Conservation (phyloP, 2,329 filamentous ascomycete species). For the Diaporthe sp. region DNA sequence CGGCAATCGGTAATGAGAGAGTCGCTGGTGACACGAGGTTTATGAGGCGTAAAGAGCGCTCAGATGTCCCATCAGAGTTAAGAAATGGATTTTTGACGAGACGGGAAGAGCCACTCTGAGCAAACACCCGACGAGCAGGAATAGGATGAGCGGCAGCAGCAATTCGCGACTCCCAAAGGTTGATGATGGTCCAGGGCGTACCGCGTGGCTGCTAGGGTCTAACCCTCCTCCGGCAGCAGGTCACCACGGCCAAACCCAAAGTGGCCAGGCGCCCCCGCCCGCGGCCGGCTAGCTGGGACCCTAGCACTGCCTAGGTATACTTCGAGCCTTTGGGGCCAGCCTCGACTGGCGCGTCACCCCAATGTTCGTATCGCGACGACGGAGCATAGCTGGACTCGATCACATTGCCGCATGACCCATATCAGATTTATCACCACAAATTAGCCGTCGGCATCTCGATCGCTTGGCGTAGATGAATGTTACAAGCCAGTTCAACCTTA, state of each 20-base stretch:
- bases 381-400: constrained; percentile 14
- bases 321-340: constrained; percentile 9
- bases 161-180: not conserved
- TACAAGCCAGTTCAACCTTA: not conserved
- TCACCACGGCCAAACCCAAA: not conserved
- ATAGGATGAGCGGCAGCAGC: not conserved
- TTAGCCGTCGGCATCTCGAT: not conserved
- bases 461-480: not conserved
- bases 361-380: constrained; percentile 19
- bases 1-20: not conserved
- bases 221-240: not conserved
- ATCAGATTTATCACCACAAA: not conserved
- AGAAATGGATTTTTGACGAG: not conserved
- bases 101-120: not conserved
- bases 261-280: not conserved
- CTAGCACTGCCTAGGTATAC: not conserved
- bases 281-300: not conserved
- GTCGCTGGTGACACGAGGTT: not conserved
- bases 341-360: constrained; percentile 20
- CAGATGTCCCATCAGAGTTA: not conserved
- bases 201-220: constrained; percentile 12
- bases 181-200: not conserved
- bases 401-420: not conserved
- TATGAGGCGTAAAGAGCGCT: not conserved
- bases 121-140: not conserved